Evolutionary conservation across 1,284 basidiomycete species (phyloP).

Genomic region (Phellinidium pouzarii): DNA sequence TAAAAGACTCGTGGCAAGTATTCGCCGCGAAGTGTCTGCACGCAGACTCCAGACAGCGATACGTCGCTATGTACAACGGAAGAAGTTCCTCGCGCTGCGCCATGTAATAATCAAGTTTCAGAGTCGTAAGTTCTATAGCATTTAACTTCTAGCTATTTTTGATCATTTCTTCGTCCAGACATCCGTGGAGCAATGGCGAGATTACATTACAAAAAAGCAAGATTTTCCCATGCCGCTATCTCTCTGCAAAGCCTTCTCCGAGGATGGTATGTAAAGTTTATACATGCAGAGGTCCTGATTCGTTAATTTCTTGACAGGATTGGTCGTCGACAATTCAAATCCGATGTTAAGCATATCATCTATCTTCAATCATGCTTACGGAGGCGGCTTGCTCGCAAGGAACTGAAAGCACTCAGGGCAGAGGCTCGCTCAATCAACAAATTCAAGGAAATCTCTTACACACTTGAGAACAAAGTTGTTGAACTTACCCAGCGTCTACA

Average conservation of each 20-base stretch:
- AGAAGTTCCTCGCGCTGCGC: conserved; percentile 59
- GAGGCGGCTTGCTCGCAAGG: conserved; percentile 80
- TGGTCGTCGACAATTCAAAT: conserved; percentile 54
- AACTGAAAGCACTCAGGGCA: conserved; percentile 76
- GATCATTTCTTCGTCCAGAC: conserved; percentile 37
- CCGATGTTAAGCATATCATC: conserved; percentile 71
- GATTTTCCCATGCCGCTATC: conserved; percentile 62
- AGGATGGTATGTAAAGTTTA: conserved; percentile 51
- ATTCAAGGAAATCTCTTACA: conserved; percentile 99
- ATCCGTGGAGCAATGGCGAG: conserved; percentile 80
- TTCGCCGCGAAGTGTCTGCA: conserved; percentile 73
- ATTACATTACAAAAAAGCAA: conserved; percentile 53
- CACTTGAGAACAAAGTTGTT: conserved; percentile 98
- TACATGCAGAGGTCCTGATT: conserved; percentile 11
- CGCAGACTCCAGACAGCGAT: conserved; percentile 70
- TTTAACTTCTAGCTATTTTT: conserved; percentile 7
- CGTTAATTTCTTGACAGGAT: conserved; percentile 40
- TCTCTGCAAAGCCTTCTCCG: conserved; percentile 83
- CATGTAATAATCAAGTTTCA: conserved; percentile 72
- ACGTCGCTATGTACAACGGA: conserved; percentile 72
- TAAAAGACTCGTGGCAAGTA: conserved; percentile 59
- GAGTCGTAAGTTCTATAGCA: conserved; percentile 59
- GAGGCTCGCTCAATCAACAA: conserved; percentile 97
- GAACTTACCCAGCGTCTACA: conserved; percentile 97
- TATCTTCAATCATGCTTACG: conserved; percentile 91